These are phyloP conservation scores for Crotalaria pallida DNA, from an alignment of 306 rosid genomes.

Conservation along the genomic window DNA sequence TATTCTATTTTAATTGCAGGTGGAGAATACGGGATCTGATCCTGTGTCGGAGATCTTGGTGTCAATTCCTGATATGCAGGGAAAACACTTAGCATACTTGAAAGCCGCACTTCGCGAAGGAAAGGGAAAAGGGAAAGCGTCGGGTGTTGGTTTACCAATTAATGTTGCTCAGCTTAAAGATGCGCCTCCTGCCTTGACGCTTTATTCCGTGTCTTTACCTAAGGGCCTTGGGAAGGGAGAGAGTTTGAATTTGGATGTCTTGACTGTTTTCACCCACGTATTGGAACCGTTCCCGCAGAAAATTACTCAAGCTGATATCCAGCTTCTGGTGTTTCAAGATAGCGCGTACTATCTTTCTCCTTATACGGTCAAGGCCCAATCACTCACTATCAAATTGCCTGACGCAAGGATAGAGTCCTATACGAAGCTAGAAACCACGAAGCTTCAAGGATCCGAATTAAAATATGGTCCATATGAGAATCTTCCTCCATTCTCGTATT, in stretches of 20 bases:
- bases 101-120: constrained; percentile 47
- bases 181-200: constrained; percentile 48
- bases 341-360: constrained; percentile 81
- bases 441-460: constrained; percentile 83
- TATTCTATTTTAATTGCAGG: constrained; percentile 36
- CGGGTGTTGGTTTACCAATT: constrained; percentile 43
- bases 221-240: constrained; percentile 75
- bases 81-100: constrained; percentile 62
- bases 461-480: constrained; percentile 85
- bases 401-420: constrained; percentile 87
- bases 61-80: constrained; percentile 65
- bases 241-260: constrained; percentile 52
- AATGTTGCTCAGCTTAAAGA: constrained; percentile 51
- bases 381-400: constrained; percentile 71
- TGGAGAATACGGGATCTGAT: constrained; percentile 67
- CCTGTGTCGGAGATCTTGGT: constrained; percentile 52
- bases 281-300: constrained; percentile 86
- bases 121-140: constrained; percentile 63
- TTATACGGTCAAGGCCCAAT: constrained; percentile 65
- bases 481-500: constrained; percentile 61
- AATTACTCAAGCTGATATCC: constrained; percentile 80
- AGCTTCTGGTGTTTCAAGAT: constrained; percentile 78
- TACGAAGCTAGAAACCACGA: constrained; percentile 58
- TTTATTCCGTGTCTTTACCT: constrained; percentile 66
- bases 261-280: constrained; percentile 59